A percentile compares a stretch with the other conserved stretches of the same genome.
phyloP scores from a whole-genome alignment of 352 stramenopile genomes.

The Phytophthora vignae region DNA sequence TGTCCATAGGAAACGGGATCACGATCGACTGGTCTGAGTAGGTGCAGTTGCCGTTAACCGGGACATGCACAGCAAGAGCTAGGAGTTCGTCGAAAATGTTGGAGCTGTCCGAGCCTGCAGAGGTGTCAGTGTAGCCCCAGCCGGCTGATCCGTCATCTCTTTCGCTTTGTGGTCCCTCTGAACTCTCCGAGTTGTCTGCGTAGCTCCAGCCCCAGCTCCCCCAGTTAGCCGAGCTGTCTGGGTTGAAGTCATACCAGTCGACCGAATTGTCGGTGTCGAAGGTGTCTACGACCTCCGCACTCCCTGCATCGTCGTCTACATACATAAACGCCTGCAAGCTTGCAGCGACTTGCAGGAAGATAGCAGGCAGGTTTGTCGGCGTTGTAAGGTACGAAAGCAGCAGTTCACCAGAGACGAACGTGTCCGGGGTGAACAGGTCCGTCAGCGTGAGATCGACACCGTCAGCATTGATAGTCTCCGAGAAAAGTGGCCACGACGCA shows the following conservation, averaged over 20 bases:
- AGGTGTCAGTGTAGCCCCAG: background rate
- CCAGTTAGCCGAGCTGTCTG: background rate
- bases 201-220: background rate
- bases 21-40: background rate
- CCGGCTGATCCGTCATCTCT: background rate
- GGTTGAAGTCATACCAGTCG: background rate
- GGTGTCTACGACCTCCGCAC: background rate
- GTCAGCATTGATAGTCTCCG: slow-evolving; percentile 6
- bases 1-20: background rate
- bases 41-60: background rate
- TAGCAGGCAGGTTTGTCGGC: slow-evolving; percentile 33
- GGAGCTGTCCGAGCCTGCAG: background rate
- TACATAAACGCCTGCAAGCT: background rate
- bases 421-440: slow-evolving; percentile 43
- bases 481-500: slow-evolving; percentile 39
- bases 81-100: background rate
- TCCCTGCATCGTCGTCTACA: background rate
- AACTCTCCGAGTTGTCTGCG: background rate
- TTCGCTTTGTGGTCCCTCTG: background rate
- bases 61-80: background rate
- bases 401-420: slow-evolving; percentile 34
- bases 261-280: background rate
- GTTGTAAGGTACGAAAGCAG: slow-evolving; percentile 30
- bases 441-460: slow-evolving; percentile 27
- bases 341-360: slow-evolving; percentile 14